Conservation (phyloP, 441 rosid species). For the Cnidoscolus chayamansa region DNA sequence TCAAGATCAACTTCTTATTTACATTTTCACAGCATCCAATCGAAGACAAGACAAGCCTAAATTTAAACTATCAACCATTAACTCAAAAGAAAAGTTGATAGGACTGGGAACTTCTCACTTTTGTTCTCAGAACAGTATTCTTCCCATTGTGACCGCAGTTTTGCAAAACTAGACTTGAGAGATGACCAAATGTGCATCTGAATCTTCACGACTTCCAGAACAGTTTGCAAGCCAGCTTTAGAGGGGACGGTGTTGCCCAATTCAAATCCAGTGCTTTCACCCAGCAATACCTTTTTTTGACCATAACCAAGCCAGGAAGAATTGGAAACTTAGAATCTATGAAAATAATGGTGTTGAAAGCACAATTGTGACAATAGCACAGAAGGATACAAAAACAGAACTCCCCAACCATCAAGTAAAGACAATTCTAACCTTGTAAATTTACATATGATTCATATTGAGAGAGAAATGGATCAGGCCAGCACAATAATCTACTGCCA, state of each 20-base stretch:
- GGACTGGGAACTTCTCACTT: slow-evolving; percentile 47
- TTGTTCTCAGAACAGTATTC: slow-evolving; percentile 32
- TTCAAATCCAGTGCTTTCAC: slow-evolving; percentile 52
- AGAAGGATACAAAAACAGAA: not conserved
- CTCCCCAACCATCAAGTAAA: not conserved
- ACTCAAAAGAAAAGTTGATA: not conserved
- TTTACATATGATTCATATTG: not conserved
- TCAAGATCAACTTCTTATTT: not conserved
- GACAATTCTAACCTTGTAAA: not conserved
- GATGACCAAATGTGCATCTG: slow-evolving; percentile 83
- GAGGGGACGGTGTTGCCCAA: slow-evolving; percentile 49
- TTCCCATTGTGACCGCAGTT: slow-evolving; percentile 57
- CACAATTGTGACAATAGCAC: not conserved
- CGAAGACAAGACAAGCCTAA: not conserved
- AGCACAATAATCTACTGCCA: not conserved
- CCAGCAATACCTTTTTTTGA: slow-evolving; percentile 61
- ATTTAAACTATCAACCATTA: not conserved
- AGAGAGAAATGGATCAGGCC: not conserved
- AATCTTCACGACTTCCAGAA: slow-evolving; percentile 74
- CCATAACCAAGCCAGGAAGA: slow-evolving; percentile 21
- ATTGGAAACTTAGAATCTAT: not conserved
- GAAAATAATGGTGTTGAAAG: not conserved
- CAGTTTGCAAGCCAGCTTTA: slow-evolving; percentile 61
- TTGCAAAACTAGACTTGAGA: slow-evolving; percentile 38
- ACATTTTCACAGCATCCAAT: not conserved